A percentile compares a stretch with the other conserved stretches of the same genome.
These are phyloP conservation scores for Tricholoma flavovirens DNA, from an alignment of 768 basidiomycete species.

Conservation along the genomic window DNA sequence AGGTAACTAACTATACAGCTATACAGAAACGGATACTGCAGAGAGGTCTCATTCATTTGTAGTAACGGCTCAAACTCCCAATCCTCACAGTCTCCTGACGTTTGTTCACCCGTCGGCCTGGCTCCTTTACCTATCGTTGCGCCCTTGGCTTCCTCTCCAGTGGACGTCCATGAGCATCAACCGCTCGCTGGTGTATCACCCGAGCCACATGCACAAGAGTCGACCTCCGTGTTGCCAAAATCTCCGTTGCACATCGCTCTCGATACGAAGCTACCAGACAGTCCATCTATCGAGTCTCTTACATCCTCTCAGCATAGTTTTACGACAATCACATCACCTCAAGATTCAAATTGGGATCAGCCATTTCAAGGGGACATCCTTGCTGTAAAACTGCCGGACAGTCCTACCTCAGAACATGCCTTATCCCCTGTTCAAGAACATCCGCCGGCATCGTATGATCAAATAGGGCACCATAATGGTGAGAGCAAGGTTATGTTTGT, in stretches of 20 bases:
- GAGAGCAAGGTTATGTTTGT: not conserved
- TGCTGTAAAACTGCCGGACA: conserved; percentile 3
- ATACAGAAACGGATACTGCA: not conserved
- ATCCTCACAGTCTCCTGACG: conserved; percentile 23
- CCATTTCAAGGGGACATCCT: conserved; percentile 1
- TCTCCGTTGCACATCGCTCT: conserved; percentile 2
- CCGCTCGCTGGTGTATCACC: not conserved
- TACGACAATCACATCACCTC: conserved; percentile 20
- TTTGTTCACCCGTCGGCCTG: conserved; percentile 30
- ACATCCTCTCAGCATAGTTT: conserved; percentile 20
- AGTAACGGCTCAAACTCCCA: conserved; percentile 9
- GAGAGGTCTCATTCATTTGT: not conserved
- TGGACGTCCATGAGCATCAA: conserved; percentile 16
- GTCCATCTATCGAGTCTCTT: conserved; percentile 5
- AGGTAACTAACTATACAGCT: no score
- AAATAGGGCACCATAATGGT: not conserved
- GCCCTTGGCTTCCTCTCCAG: conserved; percentile 27
- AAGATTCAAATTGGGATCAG: conserved; percentile 13
- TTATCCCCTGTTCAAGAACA: not conserved
- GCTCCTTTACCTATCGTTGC: conserved; percentile 27
- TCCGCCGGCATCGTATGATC: not conserved
- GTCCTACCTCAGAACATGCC: not conserved
- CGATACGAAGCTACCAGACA: conserved; percentile 3
- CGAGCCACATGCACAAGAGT: not conserved
- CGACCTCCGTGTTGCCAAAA: not conserved